A percentile compares a stretch with the other conserved stretches of the same genome.
These are phyloP conservation scores for Fraxinus dipetala DNA, from an alignment of 305 asterid species.

Conservation along the genomic window DNA sequence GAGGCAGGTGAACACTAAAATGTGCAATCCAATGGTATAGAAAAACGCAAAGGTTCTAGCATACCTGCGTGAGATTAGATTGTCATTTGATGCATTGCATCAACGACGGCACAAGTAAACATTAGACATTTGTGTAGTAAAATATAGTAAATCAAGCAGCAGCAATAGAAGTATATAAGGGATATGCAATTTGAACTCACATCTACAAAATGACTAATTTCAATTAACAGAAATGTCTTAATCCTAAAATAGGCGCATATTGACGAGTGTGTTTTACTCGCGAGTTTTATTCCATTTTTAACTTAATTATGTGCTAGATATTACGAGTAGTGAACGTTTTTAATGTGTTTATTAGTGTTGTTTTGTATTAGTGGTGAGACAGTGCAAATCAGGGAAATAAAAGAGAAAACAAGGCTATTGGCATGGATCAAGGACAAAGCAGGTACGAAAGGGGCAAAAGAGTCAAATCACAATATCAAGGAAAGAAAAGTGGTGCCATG, in stretches of 20 bases:
- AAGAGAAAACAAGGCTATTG: too few species aligned
- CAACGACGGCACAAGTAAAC: not conserved
- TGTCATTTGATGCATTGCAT: constrained; percentile 7
- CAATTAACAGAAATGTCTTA: not conserved
- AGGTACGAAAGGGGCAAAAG: too few species aligned
- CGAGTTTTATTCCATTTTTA: too few species aligned
- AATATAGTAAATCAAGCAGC: not conserved
- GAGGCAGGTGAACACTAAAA: constrained; percentile 91
- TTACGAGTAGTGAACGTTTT: too few species aligned
- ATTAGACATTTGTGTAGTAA: not conserved
- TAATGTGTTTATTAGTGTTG: too few species aligned
- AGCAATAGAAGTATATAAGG: not conserved
- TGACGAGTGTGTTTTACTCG: too few species aligned
- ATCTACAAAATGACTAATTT: not conserved
- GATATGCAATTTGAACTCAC: not conserved
- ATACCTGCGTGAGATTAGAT: constrained; percentile 50
- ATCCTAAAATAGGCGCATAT: not conserved
- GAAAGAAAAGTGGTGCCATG: too few species aligned
- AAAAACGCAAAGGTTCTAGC: constrained; percentile 92
- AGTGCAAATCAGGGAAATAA: too few species aligned
- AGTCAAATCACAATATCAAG: too few species aligned
- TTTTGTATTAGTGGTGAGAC: too few species aligned
- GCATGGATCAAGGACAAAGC: too few species aligned
- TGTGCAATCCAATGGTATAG: constrained; percentile 92
- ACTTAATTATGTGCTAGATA: too few species aligned